These are phyloP conservation scores for Capsicum baccatum DNA, from an alignment of 257 asterid genomes.

Conservation along the genomic window DNA sequence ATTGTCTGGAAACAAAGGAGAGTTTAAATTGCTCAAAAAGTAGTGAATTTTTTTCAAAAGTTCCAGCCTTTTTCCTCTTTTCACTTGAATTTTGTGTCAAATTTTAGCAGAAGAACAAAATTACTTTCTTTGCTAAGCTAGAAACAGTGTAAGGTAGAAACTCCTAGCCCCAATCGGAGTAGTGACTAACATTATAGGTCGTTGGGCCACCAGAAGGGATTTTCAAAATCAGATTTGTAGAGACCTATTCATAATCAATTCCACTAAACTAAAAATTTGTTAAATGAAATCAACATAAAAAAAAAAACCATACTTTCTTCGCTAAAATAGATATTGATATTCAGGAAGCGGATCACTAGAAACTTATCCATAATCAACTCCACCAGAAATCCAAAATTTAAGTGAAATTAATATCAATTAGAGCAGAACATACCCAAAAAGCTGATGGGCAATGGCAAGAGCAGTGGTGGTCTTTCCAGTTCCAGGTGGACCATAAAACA, in stretches of 20 bases:
- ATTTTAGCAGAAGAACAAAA: background rate
- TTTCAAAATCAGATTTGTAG: background rate
- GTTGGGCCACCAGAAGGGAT: background rate
- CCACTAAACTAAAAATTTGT: background rate
- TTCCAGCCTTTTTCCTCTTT: background rate
- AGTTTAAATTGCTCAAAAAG: background rate
- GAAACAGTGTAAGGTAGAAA: background rate
- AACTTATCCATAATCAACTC: no score
- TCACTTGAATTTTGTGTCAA: background rate
- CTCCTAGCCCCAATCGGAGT: background rate
- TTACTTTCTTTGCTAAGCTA: background rate
- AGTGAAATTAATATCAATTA: no score
- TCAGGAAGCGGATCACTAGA: background rate
- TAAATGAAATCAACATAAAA: background rate
- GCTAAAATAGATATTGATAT: background rate
- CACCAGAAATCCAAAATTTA: no score
- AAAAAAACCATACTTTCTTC: background rate
- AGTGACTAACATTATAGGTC: background rate
- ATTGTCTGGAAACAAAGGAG: background rate
- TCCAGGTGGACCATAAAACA: constrained; percentile 97
- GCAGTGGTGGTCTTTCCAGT: constrained; percentile 98
- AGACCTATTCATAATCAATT: background rate
- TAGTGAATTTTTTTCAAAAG: background rate
- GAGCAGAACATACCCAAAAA: constrained; percentile 61
- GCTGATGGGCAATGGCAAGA: constrained; percentile 94